Evolutionary conservation across 2,329 filamentous ascomycete genomes (phyloP), one percentile per base, ranked within the genome.

Genomic region (Fusarium sp.): DNA sequence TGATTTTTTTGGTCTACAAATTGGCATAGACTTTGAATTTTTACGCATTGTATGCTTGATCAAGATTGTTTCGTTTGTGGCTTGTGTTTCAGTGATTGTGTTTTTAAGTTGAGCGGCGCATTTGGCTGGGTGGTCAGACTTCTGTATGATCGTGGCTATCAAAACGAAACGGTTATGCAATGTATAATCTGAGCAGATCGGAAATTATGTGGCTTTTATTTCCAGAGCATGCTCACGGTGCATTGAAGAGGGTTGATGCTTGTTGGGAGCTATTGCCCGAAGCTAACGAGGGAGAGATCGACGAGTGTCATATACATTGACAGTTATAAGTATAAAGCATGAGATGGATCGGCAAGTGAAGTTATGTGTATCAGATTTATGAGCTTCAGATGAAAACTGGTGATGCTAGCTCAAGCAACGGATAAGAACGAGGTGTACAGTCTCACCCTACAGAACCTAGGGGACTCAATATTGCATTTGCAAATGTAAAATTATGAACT

Each of bases 11-110:
- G 28, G 47, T 56, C 42, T 42, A 45, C 32, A 66, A 48, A 66
- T 60, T 59, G 47, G 41, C 66, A 70, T 70, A 70, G 59, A 70
- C 30, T 59, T 64, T 63, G 48, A 28, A 54, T 39, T 71, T 47
- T 51, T 61, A 42, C 50, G 13, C 32, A 58, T 39, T 35, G n/a
- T 57, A 20, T 41, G 30, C 24, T 32, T n/a, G 18, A 44, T 18
- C 51, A 11, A 36, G 24, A 10, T 32, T 32, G 13, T 26, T 22
- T 26, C 11, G 30, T 63, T 28, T 6, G 14, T n/a, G 24, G 22
- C 24, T 14, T 17, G 30, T 38, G 44, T n/a, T 17, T 24, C 15
- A 9, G 24, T n/a, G 17, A 44, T 39, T 54, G 13, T 38, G 18
- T 14, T 12, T 30, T 13, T 22, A 18, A 48, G 44, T 22, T 30